Evolutionary conservation across 1,139 yeast genomes (phyloP).

Genomic region (Geotrichum candidum): DNA sequence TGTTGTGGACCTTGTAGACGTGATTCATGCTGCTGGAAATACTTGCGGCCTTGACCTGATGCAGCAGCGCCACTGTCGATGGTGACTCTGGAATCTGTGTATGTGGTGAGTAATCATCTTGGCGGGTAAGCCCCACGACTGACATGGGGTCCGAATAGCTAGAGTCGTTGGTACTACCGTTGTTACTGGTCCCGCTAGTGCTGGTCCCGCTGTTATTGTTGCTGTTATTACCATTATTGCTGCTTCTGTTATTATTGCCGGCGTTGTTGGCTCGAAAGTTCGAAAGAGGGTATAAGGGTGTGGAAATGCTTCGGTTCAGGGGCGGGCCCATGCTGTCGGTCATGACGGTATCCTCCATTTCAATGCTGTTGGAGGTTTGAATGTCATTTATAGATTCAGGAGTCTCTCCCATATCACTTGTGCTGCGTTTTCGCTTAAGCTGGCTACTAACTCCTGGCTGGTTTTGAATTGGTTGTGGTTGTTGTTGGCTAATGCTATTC

Average conservation of each 20-base stretch:
- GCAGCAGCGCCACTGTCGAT: constrained; percentile 1
- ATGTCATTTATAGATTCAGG: background rate
- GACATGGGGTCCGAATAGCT: background rate
- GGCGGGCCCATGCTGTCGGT: constrained; percentile 8
- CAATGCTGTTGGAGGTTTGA: background rate
- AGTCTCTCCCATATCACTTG: constrained; percentile 7
- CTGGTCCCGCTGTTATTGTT: background rate
- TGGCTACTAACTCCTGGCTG: background rate
- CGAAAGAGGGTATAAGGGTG: background rate
- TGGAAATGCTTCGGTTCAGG: background rate
- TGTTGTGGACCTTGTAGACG: background rate
- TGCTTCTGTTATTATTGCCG: constrained; percentile 3
- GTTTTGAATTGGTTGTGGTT: constrained; percentile 10
- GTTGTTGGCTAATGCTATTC: constrained; percentile 36
- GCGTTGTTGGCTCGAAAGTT: constrained; percentile 5
- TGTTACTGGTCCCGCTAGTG: constrained; percentile 3
- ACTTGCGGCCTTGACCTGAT: constrained; percentile 5
- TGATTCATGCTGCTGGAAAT: background rate
- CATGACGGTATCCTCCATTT: constrained; percentile 12
- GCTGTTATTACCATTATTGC: constrained; percentile 7
- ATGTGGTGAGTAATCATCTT: constrained; percentile 6
- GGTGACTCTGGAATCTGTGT: constrained; percentile 10
- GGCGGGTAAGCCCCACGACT: background rate
- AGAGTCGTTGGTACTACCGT: background rate
- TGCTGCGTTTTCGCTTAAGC: constrained; percentile 21